Percentiles rank a stretch among this genome's conserved stretches.
Conservation (phyloP, 1,139 yeast genomes). For the Candida glucosophila region DNA sequence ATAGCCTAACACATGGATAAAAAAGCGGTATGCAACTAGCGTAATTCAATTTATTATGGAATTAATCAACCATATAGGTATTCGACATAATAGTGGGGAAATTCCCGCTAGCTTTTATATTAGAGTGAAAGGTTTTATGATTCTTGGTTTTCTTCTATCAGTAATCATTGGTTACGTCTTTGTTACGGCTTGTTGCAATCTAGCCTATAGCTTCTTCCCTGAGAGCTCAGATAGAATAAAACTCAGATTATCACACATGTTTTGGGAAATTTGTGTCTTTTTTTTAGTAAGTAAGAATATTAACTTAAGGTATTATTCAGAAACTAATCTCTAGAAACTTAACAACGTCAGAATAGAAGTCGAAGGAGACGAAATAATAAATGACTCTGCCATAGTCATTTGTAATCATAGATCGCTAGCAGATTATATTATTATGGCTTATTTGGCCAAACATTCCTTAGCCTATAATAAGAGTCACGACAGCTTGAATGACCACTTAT, state of each 20-base stretch:
- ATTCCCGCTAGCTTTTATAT: too few species aligned
- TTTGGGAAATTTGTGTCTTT: conserved; percentile 29
- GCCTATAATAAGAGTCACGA: conserved; percentile 6
- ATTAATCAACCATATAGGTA: conserved; percentile 14
- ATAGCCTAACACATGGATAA: too few species aligned
- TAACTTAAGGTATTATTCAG: not conserved
- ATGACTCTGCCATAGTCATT: conserved; percentile 40
- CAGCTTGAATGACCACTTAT: not conserved
- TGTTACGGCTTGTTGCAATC: conserved; percentile 12
- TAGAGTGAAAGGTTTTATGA: conserved; percentile 14
- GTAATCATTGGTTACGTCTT: conserved; percentile 16
- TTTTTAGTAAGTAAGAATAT: conserved; percentile 19
- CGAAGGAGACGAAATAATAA: conserved; percentile 33
- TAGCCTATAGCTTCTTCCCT: conserved; percentile 17
- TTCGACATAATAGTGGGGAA: too few species aligned
- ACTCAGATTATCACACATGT: conserved; percentile 14
- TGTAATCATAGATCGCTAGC: conserved; percentile 49
- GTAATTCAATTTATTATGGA: too few species aligned
- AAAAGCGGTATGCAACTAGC: too few species aligned
- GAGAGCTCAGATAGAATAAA: conserved; percentile 17
- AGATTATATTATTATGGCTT: conserved; percentile 44
- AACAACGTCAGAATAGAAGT: conserved; percentile 30
- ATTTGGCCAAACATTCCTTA: conserved; percentile 22
- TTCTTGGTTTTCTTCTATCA: conserved; percentile 9
- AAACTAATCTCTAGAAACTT: conserved; percentile 14